These are phyloP conservation scores for Anthoceros angustus DNA, from an alignment of 225 moss, liverwort and hornwort genomes.

Conservation along the genomic window DNA sequence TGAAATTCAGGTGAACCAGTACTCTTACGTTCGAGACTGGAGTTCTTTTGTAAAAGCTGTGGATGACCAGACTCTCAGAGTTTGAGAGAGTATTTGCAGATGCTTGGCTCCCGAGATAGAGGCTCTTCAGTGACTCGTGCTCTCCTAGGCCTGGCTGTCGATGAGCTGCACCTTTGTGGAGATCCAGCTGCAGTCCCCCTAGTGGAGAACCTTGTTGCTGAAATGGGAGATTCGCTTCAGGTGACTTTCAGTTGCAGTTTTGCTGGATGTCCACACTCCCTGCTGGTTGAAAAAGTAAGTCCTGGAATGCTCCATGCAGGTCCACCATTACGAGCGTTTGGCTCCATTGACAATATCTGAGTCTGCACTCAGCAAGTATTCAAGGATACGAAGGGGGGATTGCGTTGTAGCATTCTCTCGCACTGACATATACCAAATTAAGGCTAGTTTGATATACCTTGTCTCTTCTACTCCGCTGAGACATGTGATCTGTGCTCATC, in stretches of 20 bases:
- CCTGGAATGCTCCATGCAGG: conserved; percentile 2
- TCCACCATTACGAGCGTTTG: conserved; percentile 20
- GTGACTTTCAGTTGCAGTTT: conserved; percentile 2
- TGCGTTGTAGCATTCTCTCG: conserved; percentile 25
- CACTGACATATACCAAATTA: conserved; percentile 20
- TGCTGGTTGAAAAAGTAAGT: background rate
- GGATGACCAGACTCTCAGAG: background rate
- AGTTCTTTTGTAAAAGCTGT: background rate
- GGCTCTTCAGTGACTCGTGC: conserved; percentile 32
- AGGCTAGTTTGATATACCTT: conserved; percentile 9
- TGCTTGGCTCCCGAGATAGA: conserved; percentile 24
- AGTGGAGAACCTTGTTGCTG: conserved; percentile 13
- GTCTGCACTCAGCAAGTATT: conserved; percentile 16
- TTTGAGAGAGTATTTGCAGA: conserved; percentile 16
- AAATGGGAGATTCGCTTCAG: conserved; percentile 16
- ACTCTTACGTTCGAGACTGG: background rate
- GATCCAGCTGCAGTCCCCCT: conserved; percentile 25
- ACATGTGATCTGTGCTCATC: background rate
- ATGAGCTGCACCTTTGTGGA: conserved; percentile 30
- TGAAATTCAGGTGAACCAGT: conserved; percentile 21
- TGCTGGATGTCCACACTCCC: background rate
- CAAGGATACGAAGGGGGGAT: conserved; percentile 16
- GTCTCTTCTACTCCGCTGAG: background rate
- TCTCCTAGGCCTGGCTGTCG: conserved; percentile 25
- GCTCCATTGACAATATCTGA: conserved; percentile 12